Percentiles rank a stretch among this genome's conserved stretches.
These are phyloP conservation scores for Lichenothelia convexa DNA, from an alignment of 495 filamentous ascomycete genomes.

Conservation along the genomic window DNA sequence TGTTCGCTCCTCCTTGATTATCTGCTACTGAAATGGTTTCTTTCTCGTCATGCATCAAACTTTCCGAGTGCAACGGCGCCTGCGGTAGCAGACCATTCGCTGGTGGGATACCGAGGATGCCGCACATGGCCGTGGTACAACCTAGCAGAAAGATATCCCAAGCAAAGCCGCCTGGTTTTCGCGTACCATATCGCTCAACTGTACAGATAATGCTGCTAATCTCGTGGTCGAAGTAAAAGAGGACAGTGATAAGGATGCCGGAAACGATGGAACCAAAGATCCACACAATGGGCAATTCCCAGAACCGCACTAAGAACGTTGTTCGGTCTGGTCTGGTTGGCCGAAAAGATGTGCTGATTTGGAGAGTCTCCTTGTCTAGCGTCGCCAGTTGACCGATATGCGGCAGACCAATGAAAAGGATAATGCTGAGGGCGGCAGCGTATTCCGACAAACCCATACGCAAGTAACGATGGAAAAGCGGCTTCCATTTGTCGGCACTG, in stretches of 20 bases:
- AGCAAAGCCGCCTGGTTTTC: slow-evolving; percentile 48
- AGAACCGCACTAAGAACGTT: slow-evolving; percentile 47
- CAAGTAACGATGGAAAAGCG: slow-evolving; percentile 46
- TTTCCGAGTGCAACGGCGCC: slow-evolving; percentile 52
- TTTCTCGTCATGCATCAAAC: slow-evolving; percentile 36
- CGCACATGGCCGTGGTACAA: slow-evolving; percentile 49
- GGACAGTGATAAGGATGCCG: slow-evolving; percentile 45
- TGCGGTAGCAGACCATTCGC: slow-evolving; percentile 54
- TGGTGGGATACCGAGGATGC: slow-evolving; percentile 50
- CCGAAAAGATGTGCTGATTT: slow-evolving; percentile 37
- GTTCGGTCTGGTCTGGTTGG: slow-evolving; percentile 39
- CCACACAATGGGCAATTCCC: slow-evolving; percentile 43
- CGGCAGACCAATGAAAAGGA: slow-evolving; percentile 48
- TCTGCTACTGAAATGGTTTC: slow-evolving; percentile 23
- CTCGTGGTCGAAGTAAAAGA: slow-evolving; percentile 63
- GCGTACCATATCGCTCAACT: slow-evolving; percentile 44
- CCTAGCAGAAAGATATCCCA: slow-evolving; percentile 54
- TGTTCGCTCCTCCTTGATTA: slow-evolving; percentile 22
- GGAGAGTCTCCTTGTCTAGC: slow-evolving; percentile 44
- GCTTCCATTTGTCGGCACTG: slow-evolving; percentile 44
- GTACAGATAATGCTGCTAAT: slow-evolving; percentile 63
- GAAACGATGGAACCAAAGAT: slow-evolving; percentile 46
- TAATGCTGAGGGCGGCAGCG: slow-evolving; percentile 53
- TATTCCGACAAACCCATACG: slow-evolving; percentile 50
- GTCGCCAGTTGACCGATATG: slow-evolving; percentile 42